Evolutionary conservation across 805 yeast species (phyloP), one percentile per base, ranked within the genome.

Genomic region (Ogataea saltuana): DNA sequence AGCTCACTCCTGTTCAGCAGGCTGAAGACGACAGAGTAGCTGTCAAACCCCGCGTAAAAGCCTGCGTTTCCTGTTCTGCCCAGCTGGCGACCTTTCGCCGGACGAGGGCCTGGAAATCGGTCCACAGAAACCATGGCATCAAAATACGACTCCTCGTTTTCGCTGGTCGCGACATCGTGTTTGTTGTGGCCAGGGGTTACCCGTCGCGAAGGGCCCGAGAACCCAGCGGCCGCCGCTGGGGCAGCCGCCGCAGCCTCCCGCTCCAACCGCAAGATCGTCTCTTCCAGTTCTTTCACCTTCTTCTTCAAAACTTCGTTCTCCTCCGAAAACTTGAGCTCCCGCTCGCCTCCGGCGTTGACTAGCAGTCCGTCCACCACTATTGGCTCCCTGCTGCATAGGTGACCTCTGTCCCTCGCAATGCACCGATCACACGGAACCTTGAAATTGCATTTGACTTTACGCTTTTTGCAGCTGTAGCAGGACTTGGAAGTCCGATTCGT

Each of bases 371-470:
- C 65, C 12, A 64, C 65, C 1, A 66, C 51, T 2, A 65, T 56
- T 1, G 64, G 61, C 44, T 67, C 71, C 37, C 65, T 50, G 6
- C 57, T 44, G 45, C 71, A 67, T 13, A 56, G 31, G 43, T 58
- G 61, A 3, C 57, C 67, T 33, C 55, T 46, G 31, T 62, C 60
- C 41, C 68, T 49, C 7, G 55, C 51, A 12, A 65, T 61, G 45
- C 81, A 73, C 12, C 66, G 63, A 27, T 68, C 64, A 49, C 81
- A 75, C 1, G 81, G 80, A 19, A 60, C 60, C 22, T 63, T 64
- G 13, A 75, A 72, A 51, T 75, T 70, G 53, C 81, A 75, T 48
- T 72, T 74, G 40, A 72, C 72, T 54, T 75, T 75, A 23, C 76
- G 59, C 45, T 61, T 64, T 32, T 75, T 62, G 53, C 81, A 75